Percentiles rank a stretch among this genome's conserved stretches.
Conservation (phyloP, 1,139 yeast genomes). For the Hansenula sp. region DNA sequence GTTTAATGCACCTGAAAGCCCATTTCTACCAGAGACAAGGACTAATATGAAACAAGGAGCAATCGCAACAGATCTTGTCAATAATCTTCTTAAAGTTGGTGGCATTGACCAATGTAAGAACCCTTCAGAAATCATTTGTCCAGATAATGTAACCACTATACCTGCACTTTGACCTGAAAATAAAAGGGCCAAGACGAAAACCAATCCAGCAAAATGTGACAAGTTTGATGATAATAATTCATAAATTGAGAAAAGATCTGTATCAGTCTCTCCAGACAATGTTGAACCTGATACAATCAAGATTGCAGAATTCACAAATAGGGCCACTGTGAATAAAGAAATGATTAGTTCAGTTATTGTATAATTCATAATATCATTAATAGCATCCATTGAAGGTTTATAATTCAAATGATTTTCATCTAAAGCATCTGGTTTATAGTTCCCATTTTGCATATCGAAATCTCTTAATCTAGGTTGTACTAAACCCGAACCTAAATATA, state of each 20-base stretch:
- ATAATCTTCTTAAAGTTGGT: slow-evolving; percentile 66
- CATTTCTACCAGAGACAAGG: slow-evolving; percentile 62
- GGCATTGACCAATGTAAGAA: slow-evolving; percentile 67
- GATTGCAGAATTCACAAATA: slow-evolving; percentile 72
- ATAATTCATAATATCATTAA: slow-evolving; percentile 58
- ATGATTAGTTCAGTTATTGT: slow-evolving; percentile 64
- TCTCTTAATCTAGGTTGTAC: slow-evolving; percentile 73
- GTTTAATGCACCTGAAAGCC: slow-evolving; percentile 65
- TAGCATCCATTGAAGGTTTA: slow-evolving; percentile 64
- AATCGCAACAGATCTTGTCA: slow-evolving; percentile 71
- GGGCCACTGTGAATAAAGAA: slow-evolving; percentile 66
- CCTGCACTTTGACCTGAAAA: slow-evolving; percentile 83
- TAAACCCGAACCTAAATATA: slow-evolving; percentile 70
- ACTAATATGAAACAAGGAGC: slow-evolving; percentile 68
- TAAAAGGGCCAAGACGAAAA: slow-evolving; percentile 70
- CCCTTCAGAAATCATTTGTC: slow-evolving; percentile 80
- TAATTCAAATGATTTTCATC: slow-evolving; percentile 36
- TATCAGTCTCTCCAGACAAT: slow-evolving; percentile 53
- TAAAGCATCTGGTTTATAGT: slow-evolving; percentile 28
- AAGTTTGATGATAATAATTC: slow-evolving; percentile 55
- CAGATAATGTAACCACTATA: slow-evolving; percentile 77
- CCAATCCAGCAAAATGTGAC: slow-evolving; percentile 67
- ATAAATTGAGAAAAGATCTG: slow-evolving; percentile 74
- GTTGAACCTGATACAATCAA: slow-evolving; percentile 74
- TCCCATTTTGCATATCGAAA: slow-evolving; percentile 50